Percentiles rank a stretch among this genome's conserved stretches.
phyloP scores from a whole-genome alignment of 192 early-diverging fungal genomes.

The Rhizophagus sp. region DNA sequence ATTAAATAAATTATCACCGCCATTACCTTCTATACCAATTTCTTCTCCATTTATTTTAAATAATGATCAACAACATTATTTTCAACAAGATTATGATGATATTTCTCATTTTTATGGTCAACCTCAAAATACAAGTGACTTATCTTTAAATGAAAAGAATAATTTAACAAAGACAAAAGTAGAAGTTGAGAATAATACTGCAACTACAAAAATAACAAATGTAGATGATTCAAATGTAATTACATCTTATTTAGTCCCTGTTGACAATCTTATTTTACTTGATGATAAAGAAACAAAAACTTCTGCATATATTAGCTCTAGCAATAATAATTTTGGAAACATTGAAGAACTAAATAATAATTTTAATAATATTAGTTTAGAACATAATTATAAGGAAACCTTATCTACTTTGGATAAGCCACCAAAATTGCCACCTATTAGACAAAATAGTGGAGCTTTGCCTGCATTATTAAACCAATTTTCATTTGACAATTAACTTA shows the following conservation, averaged over 20 bases:
- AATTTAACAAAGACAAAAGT: neutral
- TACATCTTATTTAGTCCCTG: neutral
- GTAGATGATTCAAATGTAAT: neutral
- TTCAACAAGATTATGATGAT: neutral
- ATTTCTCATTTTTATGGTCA: neutral
- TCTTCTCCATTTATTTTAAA: neutral
- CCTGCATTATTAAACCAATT: neutral
- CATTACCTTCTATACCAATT: neutral
- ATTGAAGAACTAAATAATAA: neutral
- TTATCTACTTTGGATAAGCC: neutral
- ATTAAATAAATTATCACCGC: slow-evolving; percentile 26
- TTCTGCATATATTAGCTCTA: too few relatives aligned
- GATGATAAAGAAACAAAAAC: neutral
- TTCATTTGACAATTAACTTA: neutral
- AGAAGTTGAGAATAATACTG: neutral
- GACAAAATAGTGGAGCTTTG: neutral
- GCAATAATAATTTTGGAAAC: too few relatives aligned
- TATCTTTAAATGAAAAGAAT: neutral
- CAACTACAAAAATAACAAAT: neutral
- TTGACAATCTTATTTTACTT: neutral
- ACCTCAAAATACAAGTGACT: neutral
- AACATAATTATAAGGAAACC: neutral
- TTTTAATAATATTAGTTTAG: neutral
- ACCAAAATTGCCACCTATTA: neutral
- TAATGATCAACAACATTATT: neutral